Conservation (phyloP, 2,329 filamentous ascomycete genomes). For the Alternaria sp. region DNA sequence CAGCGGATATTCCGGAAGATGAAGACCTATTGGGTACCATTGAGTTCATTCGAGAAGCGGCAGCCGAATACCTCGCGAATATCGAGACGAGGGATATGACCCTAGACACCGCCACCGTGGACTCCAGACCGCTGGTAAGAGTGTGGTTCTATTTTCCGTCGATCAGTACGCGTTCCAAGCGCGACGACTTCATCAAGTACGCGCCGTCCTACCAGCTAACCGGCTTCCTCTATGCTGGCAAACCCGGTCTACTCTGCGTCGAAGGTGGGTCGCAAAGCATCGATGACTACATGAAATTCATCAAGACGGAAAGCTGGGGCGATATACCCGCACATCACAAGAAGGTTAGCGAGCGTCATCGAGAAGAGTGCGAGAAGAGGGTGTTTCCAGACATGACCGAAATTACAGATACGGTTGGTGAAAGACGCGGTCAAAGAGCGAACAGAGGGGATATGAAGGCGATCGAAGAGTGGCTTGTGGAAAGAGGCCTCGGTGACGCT, state of each 20-base stretch:
- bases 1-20: slow-evolving; percentile 10
- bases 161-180: slow-evolving; percentile 66
- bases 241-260: slow-evolving; percentile 64
- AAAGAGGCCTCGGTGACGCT: slow-evolving; percentile 55
- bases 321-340: slow-evolving; percentile 70
- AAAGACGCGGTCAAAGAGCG: slow-evolving; percentile 59
- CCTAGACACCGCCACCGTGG: not conserved
- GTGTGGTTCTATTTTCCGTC: slow-evolving; percentile 72
- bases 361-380: slow-evolving; percentile 53
- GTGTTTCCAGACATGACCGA: slow-evolving; percentile 65
- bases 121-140: slow-evolving; percentile 51
- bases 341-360: slow-evolving; percentile 66
- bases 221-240: slow-evolving; percentile 68
- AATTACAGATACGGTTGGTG: slow-evolving; percentile 62
- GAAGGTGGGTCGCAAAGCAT: slow-evolving; percentile 59
- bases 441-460: slow-evolving; percentile 64
- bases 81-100: not conserved
- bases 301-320: slow-evolving; percentile 70
- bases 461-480: slow-evolving; percentile 60
- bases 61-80: slow-evolving; percentile 12
- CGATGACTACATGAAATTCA: slow-evolving; percentile 69
- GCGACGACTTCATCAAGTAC: slow-evolving; percentile 64
- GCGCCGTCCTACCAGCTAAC: slow-evolving; percentile 63
- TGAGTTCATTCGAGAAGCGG: slow-evolving; percentile 31
- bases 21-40: slow-evolving; percentile 35